These are phyloP conservation scores for Hibiscus trionum DNA, from an alignment of 345 rosid species.

Conservation along the genomic window DNA sequence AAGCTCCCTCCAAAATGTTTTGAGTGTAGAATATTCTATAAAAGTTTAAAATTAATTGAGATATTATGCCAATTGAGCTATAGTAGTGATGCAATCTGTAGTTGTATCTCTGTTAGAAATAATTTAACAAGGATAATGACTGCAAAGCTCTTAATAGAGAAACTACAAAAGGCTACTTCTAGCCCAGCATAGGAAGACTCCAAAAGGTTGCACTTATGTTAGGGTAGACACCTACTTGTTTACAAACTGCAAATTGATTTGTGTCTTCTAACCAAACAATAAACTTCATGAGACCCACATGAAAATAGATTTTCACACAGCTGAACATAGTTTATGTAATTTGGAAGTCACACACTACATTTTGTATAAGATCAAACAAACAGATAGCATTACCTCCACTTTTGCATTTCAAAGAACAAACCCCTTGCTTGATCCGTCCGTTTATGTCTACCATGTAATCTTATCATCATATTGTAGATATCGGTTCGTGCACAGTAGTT, in stretches of 20 bases:
- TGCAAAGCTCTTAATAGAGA: no score
- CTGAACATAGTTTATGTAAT: neutral
- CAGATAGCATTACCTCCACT: constrained; percentile 56
- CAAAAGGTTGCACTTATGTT: no score
- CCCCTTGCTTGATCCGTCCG: constrained; percentile 82
- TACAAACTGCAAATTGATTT: neutral
- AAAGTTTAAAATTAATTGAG: neutral
- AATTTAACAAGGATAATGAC: no score
- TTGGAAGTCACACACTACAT: neutral
- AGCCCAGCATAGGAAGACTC: no score
- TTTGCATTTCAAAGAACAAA: constrained; percentile 91
- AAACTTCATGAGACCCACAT: neutral
- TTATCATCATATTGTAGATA: constrained; percentile 83
- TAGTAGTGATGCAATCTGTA: neutral
- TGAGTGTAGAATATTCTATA: neutral
- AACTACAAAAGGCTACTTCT: no score
- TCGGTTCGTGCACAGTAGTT: constrained; percentile 75
- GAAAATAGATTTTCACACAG: neutral
- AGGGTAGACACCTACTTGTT: no score
- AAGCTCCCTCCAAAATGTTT: neutral
- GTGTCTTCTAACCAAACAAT: neutral
- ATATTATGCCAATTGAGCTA: neutral
- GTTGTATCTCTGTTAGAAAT: neutral
- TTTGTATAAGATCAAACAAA: constrained; percentile 1
- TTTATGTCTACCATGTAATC: constrained; percentile 75